Conservation (phyloP, 2,329 filamentous ascomycete genomes). For the Calonectria ilicicola region DNA sequence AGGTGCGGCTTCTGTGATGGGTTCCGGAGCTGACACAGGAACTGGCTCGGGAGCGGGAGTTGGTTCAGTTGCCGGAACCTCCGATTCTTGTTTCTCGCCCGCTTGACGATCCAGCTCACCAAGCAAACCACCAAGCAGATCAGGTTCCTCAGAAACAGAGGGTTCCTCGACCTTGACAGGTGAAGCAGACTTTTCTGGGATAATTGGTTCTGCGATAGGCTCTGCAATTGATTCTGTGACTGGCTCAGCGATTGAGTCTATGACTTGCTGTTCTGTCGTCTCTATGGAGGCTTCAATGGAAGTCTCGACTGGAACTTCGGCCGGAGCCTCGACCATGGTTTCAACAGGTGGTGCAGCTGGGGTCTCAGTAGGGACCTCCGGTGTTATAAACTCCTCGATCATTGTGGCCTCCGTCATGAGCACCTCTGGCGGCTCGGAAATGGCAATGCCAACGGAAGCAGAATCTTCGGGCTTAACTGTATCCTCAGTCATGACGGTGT, state of each 20-base stretch:
- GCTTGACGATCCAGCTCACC: slow-evolving; percentile 57
- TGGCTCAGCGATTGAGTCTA: background rate
- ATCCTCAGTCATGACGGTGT: slow-evolving; percentile 53
- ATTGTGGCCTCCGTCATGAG: slow-evolving; percentile 42
- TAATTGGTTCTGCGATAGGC: slow-evolving; percentile 17
- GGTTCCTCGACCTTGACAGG: slow-evolving; percentile 35
- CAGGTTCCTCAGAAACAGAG: slow-evolving; percentile 51
- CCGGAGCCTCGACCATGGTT: slow-evolving; percentile 22
- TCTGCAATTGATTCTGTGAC: slow-evolving; percentile 32
- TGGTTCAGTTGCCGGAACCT: slow-evolving; percentile 4
- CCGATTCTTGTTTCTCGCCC: slow-evolving; percentile 14
- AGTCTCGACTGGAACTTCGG: slow-evolving; percentile 21
- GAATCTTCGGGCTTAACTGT: slow-evolving; percentile 54
- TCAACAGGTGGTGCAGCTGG: slow-evolving; percentile 4
- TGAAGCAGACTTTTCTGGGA: background rate
- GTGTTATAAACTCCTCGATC: slow-evolving; percentile 10
- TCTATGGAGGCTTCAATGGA: background rate
- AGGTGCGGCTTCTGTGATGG: background rate
- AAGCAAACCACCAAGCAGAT: slow-evolving; percentile 60
- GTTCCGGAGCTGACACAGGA: slow-evolving; percentile 6
- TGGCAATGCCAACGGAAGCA: slow-evolving; percentile 46
- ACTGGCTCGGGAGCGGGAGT: slow-evolving; percentile 24
- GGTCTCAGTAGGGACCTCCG: background rate
- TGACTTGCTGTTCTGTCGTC: background rate
- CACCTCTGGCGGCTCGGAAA: slow-evolving; percentile 45